Conservation (phyloP, 192 early-diverging fungal species). For the Funneliformis mosseae region DNA sequence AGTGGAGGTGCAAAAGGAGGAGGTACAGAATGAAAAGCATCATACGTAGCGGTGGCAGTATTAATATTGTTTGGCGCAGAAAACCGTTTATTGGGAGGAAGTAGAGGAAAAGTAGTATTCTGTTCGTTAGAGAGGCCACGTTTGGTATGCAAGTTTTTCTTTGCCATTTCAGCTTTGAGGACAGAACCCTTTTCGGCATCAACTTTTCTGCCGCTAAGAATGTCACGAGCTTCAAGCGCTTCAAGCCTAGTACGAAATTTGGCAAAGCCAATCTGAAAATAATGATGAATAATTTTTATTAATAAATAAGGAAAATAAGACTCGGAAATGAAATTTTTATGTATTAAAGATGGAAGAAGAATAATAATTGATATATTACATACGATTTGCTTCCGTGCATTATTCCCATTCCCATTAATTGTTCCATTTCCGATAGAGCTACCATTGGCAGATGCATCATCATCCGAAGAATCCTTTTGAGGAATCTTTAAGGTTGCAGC, state of each 20-base stretch:
- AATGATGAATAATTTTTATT: background rate
- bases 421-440: constrained; percentile 24
- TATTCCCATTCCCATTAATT: constrained; percentile 51
- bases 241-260: constrained; percentile 92
- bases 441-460: constrained; percentile 37
- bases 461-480: constrained; percentile 61
- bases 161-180: constrained; percentile 99
- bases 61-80: constrained; percentile 26
- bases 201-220: constrained; percentile 88
- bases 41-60: constrained; percentile 36
- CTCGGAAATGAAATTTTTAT: background rate
- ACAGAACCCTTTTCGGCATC: constrained; percentile 84
- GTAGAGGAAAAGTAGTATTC: constrained; percentile 29
- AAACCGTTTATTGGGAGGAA: constrained; percentile 27
- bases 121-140: constrained; percentile 68
- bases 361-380: constrained; percentile 40
- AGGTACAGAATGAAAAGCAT: constrained; percentile 47
- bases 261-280: constrained; percentile 92
- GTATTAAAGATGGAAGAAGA: background rate
- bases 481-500: constrained; percentile 95
- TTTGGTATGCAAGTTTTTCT: constrained; percentile 96
- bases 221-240: constrained; percentile 89
- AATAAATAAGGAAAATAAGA: background rate
- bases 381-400: constrained; percentile 88
- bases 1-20: constrained; percentile 45